These are phyloP conservation scores for Alternaria rosae DNA, from an alignment of 2,329 filamentous ascomycete genomes.

Conservation along the genomic window DNA sequence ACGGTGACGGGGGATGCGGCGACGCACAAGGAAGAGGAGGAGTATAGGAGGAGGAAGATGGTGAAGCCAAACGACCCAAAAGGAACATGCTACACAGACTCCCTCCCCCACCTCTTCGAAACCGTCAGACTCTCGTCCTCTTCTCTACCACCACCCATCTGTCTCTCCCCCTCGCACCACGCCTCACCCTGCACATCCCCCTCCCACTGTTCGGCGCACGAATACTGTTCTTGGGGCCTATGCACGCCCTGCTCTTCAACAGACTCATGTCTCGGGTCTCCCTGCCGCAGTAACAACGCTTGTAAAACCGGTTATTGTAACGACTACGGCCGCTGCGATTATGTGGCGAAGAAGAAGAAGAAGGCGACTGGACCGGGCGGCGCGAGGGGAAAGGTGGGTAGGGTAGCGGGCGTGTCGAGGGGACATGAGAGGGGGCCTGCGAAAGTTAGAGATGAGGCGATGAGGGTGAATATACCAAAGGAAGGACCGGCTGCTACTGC, in stretches of 20 bases:
- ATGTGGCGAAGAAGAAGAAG: slow-evolving; percentile 25
- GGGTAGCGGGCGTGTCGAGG: slow-evolving; percentile 30
- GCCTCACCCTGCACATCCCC: slow-evolving; percentile 35
- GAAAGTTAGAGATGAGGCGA: slow-evolving; percentile 40
- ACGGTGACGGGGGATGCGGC: background rate
- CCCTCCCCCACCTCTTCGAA: slow-evolving; percentile 16
- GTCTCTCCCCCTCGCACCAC: slow-evolving; percentile 14
- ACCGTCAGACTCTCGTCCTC: background rate
- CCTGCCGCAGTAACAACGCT: slow-evolving; percentile 35
- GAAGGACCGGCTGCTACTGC: slow-evolving; percentile 13
- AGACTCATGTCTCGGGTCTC: slow-evolving; percentile 34
- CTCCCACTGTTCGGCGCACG: slow-evolving; percentile 33
- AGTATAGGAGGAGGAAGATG: background rate
- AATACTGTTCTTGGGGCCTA: slow-evolving; percentile 40
- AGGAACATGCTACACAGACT: slow-evolving; percentile 30
- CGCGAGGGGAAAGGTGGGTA: slow-evolving; percentile 21
- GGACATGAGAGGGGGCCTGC: slow-evolving; percentile 37
- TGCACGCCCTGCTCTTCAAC: slow-evolving; percentile 30
- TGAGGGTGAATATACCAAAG: slow-evolving; percentile 36
- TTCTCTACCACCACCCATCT: slow-evolving; percentile 5
- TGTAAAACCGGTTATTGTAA: slow-evolving; percentile 48
- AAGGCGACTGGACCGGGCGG: slow-evolving; percentile 30
- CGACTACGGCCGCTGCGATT: slow-evolving; percentile 38
- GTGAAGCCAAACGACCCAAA: slow-evolving; percentile 15
- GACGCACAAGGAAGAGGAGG: background rate